A percentile compares a stretch with the other conserved stretches of the same genome.
phyloP scores from a whole-genome alignment of 148 eudicot genomes.

The Amaranthus cruentus region DNA sequence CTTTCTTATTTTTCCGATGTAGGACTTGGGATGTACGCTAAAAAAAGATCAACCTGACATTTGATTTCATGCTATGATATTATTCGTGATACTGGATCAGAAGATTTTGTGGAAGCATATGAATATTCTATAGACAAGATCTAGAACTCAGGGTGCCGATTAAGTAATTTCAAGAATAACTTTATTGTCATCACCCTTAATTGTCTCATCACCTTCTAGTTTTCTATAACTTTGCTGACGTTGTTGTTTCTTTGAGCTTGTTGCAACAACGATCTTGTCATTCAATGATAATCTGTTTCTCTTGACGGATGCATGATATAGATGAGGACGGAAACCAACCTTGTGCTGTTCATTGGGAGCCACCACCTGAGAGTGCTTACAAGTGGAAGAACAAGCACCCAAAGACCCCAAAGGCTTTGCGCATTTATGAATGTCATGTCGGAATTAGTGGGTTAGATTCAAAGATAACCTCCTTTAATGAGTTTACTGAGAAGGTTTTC shows the following conservation, averaged over 20 bases:
- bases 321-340: conserved; percentile 70
- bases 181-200: background rate
- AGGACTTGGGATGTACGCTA: too few relatives aligned
- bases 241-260: conserved; percentile 4
- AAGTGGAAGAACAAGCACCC: conserved; percentile 75
- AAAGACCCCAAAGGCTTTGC: conserved; percentile 65
- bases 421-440: conserved; percentile 89
- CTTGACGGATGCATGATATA: conserved; percentile 24
- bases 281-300: conserved; percentile 9
- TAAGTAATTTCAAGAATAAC: background rate
- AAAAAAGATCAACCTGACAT: background rate
- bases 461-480: conserved; percentile 66
- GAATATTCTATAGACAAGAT: background rate
- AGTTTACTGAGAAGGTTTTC: conserved; percentile 65
- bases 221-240: background rate
- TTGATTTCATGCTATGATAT: background rate
- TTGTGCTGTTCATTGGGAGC: conserved; percentile 95
- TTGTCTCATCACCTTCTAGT: background rate
- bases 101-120: background rate
- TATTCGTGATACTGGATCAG: background rate
- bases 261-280: background rate
- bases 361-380: conserved; percentile 67
- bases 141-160: background rate
- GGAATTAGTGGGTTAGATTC: conserved; percentile 86
- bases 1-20: too few relatives aligned